phyloP scores from a whole-genome alignment of 805 yeast species.

The Kodamaea lidongshanica region DNA sequence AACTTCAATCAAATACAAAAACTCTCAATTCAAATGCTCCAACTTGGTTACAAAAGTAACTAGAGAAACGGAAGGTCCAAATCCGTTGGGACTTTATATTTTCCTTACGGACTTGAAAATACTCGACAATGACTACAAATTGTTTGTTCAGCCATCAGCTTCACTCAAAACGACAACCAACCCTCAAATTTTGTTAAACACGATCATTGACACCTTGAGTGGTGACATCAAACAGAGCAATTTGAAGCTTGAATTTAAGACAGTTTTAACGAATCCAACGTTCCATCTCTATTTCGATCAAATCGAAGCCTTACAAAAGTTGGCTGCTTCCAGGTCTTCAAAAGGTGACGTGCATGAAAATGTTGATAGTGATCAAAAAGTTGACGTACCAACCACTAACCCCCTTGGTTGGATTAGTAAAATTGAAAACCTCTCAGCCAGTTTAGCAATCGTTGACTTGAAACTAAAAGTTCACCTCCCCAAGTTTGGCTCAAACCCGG shows the following conservation, averaged over 20 bases:
- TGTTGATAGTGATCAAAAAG: no score
- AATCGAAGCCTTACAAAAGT: slow-evolving; percentile 11
- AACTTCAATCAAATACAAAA: slow-evolving; percentile 15
- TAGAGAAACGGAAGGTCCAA: slow-evolving; percentile 7
- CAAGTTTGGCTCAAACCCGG: slow-evolving; percentile 13
- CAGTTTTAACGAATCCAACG: slow-evolving; percentile 30
- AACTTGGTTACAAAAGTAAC: slow-evolving; percentile 17
- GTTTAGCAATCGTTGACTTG: slow-evolving; percentile 27
- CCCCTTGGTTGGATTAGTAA: slow-evolving; percentile 7
- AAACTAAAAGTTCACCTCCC: slow-evolving; percentile 28
- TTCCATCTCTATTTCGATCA: slow-evolving; percentile 36
- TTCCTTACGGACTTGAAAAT: slow-evolving; percentile 26
- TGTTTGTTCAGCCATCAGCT: slow-evolving; percentile 33
- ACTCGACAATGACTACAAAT: slow-evolving; percentile 22
- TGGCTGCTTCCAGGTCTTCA: no score
- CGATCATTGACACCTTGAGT: slow-evolving; percentile 10
- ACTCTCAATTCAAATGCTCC: slow-evolving; percentile 13
- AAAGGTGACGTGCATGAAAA: no score
- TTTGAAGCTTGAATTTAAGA: slow-evolving; percentile 13
- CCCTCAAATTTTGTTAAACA: slow-evolving; percentile 20
- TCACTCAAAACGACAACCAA: slow-evolving; percentile 19
- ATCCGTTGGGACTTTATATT: slow-evolving; percentile 13
- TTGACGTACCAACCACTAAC: no score
- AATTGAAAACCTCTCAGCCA: slow-evolving; percentile 16
- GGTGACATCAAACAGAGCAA: slow-evolving; percentile 8